phyloP scores from a whole-genome alignment of 2,329 filamentous ascomycete species.

The Claviceps spartinae region DNA sequence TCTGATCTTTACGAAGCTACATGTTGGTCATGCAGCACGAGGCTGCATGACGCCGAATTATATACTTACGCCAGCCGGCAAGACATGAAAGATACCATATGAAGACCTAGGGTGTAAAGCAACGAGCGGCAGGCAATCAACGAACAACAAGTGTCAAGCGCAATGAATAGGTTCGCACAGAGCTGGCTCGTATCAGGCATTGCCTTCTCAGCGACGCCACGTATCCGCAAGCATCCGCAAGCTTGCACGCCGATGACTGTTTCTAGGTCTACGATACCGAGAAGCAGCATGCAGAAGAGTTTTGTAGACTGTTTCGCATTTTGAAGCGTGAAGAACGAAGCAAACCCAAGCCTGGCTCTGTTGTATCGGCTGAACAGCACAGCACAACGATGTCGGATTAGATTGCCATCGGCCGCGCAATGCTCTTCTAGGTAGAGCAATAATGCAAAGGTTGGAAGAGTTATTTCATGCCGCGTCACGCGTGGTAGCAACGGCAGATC shows the following conservation, averaged over 20 bases:
- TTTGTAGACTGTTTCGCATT: background rate
- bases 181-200: background rate
- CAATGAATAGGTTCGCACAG: background rate
- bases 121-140: background rate
- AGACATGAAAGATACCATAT: background rate
- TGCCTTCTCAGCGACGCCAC: background rate
- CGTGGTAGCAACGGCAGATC: background rate
- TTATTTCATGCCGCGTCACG: background rate
- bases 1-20: background rate
- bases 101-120: background rate
- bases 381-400: background rate
- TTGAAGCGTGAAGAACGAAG: background rate
- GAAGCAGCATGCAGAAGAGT: background rate
- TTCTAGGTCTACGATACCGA: no score
- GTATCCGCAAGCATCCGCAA: no score
- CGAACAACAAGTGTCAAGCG: background rate
- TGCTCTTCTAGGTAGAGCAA: background rate
- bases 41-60: background rate
- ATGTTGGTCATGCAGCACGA: background rate
- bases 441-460: background rate
- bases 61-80: background rate
- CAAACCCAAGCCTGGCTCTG: background rate
- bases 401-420: background rate
- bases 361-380: background rate
- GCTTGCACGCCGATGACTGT: background rate